Evolutionary conservation across 768 basidiomycete genomes (phyloP), one percentile per base, ranked within the genome.

Genomic region (Pleurotus giganteus): DNA sequence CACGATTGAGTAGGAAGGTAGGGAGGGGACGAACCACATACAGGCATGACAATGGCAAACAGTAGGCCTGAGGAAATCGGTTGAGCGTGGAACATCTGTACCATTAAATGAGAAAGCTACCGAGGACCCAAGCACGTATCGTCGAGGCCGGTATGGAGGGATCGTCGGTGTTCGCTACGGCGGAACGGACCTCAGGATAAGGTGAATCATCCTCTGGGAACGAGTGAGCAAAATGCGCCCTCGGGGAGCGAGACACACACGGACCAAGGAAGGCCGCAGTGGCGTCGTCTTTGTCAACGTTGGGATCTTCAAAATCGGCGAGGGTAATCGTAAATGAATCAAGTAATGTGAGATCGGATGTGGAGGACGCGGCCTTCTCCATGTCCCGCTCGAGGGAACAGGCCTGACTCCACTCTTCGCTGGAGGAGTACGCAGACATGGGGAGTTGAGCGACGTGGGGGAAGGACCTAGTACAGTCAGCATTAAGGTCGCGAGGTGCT

Each of bases 101-200:
- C 9, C 17, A n/a, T 11, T 17, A 6, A 31, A 29, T 3, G 13
- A 28, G 47, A 12, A 2, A 34, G 75, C 82, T 47, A 29, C 83
- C 80, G 44, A 85, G 71, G 37, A 82, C 63, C 81, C 81, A 82
- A 23, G 74, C 68, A 37, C 80, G 73, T 26, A 79, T 51, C 7
- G 83, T 82, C 17, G 78, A 74, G 23, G 75, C 74, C 23, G 81
- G 80, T 76, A 85, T 83, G 24, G 71, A 69, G 9, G 79, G 77
- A 60, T 85, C 84, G 63, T 87, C 84, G 21, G 76, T 79, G 62
- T 85, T 85, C 31, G 83, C 76, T n/a, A 86, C 84, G 46, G 80
- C 78, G 53, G 80, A 80, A 39, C 88, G 81, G 28, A 90, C 88
- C 65, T 91, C 88, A 0, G 89, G 80, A 58, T 88, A 89, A 21